Evolutionary conservation across 495 filamentous ascomycete species (phyloP).

Genomic region (Saxophila tyrrhenica): DNA sequence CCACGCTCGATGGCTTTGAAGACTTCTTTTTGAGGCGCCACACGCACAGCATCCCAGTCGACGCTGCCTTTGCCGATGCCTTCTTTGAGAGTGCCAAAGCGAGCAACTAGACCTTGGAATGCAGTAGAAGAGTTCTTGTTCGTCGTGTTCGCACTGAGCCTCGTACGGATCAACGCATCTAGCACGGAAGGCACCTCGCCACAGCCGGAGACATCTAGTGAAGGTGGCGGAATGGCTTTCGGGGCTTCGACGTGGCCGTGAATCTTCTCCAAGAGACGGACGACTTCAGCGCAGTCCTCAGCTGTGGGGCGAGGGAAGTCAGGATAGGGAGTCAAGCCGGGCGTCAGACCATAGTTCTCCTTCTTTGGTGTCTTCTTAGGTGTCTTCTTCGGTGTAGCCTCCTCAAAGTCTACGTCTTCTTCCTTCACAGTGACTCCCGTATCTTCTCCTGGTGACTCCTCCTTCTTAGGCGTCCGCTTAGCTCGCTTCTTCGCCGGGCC

Average conservation of each 20-base stretch:
- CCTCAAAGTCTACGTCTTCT: background rate
- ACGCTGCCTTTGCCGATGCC: slow-evolving; percentile 66
- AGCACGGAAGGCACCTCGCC: slow-evolving; percentile 89
- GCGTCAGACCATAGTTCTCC: slow-evolving; percentile 22
- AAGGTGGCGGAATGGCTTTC: slow-evolving; percentile 58
- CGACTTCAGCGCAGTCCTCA: slow-evolving; percentile 65
- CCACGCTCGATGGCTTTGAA: slow-evolving; percentile 62
- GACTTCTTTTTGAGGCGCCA: slow-evolving; percentile 49
- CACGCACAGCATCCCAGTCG: slow-evolving; percentile 74
- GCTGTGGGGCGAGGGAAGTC: slow-evolving; percentile 55
- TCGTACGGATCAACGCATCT: slow-evolving; percentile 74
- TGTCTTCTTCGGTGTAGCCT: slow-evolving; percentile 2
- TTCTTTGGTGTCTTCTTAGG: slow-evolving; percentile 20
- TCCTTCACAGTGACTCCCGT: slow-evolving; percentile 4
- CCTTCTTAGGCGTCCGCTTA: slow-evolving; percentile 7
- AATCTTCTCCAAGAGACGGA: slow-evolving; percentile 48
- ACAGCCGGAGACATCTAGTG: slow-evolving; percentile 72
- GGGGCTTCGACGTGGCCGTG: slow-evolving; percentile 61
- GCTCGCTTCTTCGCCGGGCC: slow-evolving; percentile 11
- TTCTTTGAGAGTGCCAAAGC: slow-evolving; percentile 52
- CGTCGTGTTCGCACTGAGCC: slow-evolving; percentile 66
- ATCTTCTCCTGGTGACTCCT: slow-evolving; percentile 1
- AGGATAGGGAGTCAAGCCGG: slow-evolving; percentile 52
- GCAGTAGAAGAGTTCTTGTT: slow-evolving; percentile 54
- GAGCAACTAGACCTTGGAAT: slow-evolving; percentile 56